Evolutionary conservation across 2,329 filamentous ascomycete species (phyloP), one percentile per base, ranked within the genome.

Genomic region (Alternaria gaisen): DNA sequence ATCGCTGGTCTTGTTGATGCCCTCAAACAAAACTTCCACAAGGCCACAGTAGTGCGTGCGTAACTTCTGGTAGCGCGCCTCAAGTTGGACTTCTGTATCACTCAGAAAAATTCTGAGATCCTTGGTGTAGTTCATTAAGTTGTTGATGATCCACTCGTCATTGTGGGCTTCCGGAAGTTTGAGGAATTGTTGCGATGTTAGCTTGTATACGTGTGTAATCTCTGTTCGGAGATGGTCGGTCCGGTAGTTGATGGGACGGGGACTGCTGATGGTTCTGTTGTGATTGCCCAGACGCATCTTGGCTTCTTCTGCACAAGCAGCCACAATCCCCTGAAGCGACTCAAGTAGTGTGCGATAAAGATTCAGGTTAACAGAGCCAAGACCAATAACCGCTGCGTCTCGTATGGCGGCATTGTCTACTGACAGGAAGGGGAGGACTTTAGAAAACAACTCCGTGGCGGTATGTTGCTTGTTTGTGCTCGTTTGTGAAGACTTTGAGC

Each of bases 301-400:
- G 10, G 94, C 93, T 74, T 97, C 93, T 68, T 97, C 91, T 64
- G 93, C 94, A 78, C 94, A 97, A 20, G 89, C 89, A 40, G 88
- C 89, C 6, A 97, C 93, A 46, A 93, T 92, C 14, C 91, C 91
- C 76, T 97, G 93, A 3, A 99, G 82, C 48, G 94, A 94, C 74
- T 99, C 94, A 0, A 99, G 85, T 12, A 99, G 82, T 0, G 92
- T 95, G 58, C 92, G 90, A 73, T 97, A 99, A 5, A 98, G 91
- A 70, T 96, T 94, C 54, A 93, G 88, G 72, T 98, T 98, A 75
- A 98, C 97, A 0, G 94, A 96, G 0, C 95, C 95, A 74, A 99
- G 88, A 2, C 94, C 94, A 30, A 92, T 86, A 10, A 98, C 95
- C 16, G 97, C 94, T 1, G 95, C 94, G 68, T 95, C 92, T 53